Percentiles rank a stretch among this genome's conserved stretches.
These are phyloP conservation scores for Sugiyamaella marilandica DNA, from an alignment of 805 yeast genomes.

Conservation along the genomic window DNA sequence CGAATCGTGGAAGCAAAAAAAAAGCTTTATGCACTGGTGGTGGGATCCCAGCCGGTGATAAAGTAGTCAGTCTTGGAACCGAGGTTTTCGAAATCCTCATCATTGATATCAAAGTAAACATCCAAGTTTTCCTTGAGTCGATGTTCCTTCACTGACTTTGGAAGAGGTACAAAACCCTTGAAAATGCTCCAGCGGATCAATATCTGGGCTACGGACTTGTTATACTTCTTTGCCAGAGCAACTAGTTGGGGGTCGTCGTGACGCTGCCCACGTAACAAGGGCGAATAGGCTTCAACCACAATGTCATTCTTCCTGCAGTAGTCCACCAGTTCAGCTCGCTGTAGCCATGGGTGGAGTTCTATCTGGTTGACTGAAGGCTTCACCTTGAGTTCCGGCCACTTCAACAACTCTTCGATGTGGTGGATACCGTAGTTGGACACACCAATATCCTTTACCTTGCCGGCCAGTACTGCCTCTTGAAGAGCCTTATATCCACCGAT, in stretches of 20 bases:
- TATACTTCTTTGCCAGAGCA: slow-evolving; percentile 37
- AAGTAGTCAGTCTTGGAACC: slow-evolving; percentile 3
- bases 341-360: slow-evolving; percentile 85
- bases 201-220: slow-evolving; percentile 42
- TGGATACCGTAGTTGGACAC: slow-evolving; percentile 59
- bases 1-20: not conserved
- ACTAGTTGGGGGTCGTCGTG: slow-evolving; percentile 32
- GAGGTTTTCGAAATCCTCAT: slow-evolving; percentile 26
- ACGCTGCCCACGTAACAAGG: slow-evolving; percentile 66
- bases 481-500: slow-evolving; percentile 51
- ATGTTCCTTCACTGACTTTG: slow-evolving; percentile 58
- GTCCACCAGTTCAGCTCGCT: slow-evolving; percentile 57
- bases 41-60: slow-evolving; percentile 11
- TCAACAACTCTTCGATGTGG: slow-evolving; percentile 51
- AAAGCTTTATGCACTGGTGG: not conserved
- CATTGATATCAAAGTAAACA: slow-evolving; percentile 39
- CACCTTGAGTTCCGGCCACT: slow-evolving; percentile 43
- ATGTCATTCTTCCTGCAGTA: slow-evolving; percentile 56
- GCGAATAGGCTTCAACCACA: slow-evolving; percentile 71
- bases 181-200: slow-evolving; percentile 48
- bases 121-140: slow-evolving; percentile 55
- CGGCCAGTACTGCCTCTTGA: slow-evolving; percentile 50
- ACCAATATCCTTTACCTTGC: slow-evolving; percentile 51
- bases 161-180: slow-evolving; percentile 57
- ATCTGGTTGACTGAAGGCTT: slow-evolving; percentile 76